Evolutionary conservation across 495 filamentous ascomycete genomes (phyloP).

Genomic region (Peziza echinospora): DNA sequence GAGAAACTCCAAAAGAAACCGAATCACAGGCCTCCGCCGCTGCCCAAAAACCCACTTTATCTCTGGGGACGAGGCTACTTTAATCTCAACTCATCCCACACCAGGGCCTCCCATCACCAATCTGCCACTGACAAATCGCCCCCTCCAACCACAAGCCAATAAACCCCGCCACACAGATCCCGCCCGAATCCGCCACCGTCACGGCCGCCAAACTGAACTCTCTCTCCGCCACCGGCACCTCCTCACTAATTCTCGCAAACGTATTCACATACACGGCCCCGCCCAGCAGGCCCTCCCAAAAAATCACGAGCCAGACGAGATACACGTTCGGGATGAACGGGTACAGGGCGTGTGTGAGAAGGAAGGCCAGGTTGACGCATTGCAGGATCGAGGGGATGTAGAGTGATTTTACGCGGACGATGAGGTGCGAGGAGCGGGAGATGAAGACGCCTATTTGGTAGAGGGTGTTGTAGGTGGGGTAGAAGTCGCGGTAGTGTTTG

Average conservation of each 20-base stretch:
- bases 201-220: slow-evolving; percentile 82
- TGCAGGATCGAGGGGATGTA: slow-evolving; percentile 76
- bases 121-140: slow-evolving; percentile 62
- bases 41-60: too few species aligned
- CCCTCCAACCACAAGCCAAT: slow-evolving; percentile 69
- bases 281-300: slow-evolving; percentile 87
- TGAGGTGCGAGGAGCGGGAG: slow-evolving; percentile 72
- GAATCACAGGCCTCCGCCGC: too few species aligned
- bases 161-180: slow-evolving; percentile 77
- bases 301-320: slow-evolving; percentile 59
- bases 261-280: slow-evolving; percentile 88
- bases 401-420: slow-evolving; percentile 56
- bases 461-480: slow-evolving; percentile 70
- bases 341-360: slow-evolving; percentile 54
- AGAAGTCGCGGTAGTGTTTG: slow-evolving; percentile 60
- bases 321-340: slow-evolving; percentile 66
- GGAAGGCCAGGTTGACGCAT: slow-evolving; percentile 47
- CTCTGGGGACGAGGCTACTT: too few species aligned
- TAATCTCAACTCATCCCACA: slow-evolving; percentile 39
- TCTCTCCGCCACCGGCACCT: slow-evolving; percentile 48
- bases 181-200: slow-evolving; percentile 77
- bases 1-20: too few species aligned
- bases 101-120: slow-evolving; percentile 51
- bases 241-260: slow-evolving; percentile 76
- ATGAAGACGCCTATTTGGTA: slow-evolving; percentile 91